Evolutionary conservation across 176 grass and related monocot species (phyloP).

Genomic region (Elymus sibiricus): DNA sequence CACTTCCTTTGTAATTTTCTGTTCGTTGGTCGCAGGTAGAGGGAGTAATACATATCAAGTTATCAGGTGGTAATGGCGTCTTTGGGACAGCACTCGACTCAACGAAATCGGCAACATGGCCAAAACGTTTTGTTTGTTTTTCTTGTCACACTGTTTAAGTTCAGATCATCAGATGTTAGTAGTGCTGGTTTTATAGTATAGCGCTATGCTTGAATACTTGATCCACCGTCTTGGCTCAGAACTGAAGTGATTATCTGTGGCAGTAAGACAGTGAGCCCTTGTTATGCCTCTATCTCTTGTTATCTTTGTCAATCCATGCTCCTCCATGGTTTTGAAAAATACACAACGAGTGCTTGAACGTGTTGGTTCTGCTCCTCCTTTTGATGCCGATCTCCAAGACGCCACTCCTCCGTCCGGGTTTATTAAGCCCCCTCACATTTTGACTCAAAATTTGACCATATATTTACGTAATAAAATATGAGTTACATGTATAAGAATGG

Average conservation of each 20-base stretch:
- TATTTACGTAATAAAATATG: too few relatives aligned
- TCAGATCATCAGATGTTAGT: background rate
- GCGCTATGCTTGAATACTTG: background rate
- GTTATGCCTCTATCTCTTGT: background rate
- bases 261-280: background rate
- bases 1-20: background rate
- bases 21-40: background rate
- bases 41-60: background rate
- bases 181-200: background rate
- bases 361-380: too few relatives aligned
- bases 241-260: background rate
- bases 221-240: background rate
- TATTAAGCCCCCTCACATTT: too few relatives aligned
- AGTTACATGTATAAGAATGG: too few relatives aligned
- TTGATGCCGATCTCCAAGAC: too few relatives aligned
- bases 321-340: too few relatives aligned
- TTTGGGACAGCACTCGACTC: background rate
- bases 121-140: background rate
- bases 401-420: too few relatives aligned
- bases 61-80: background rate
- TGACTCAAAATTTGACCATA: too few relatives aligned
- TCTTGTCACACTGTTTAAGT: background rate
- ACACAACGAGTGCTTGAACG: too few relatives aligned
- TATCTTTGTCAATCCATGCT: background rate
- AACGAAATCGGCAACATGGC: background rate